Evolutionary conservation across 345 rosid species (phyloP), one percentile per base, ranked within the genome.

Genomic region (Heritiera littoralis): DNA sequence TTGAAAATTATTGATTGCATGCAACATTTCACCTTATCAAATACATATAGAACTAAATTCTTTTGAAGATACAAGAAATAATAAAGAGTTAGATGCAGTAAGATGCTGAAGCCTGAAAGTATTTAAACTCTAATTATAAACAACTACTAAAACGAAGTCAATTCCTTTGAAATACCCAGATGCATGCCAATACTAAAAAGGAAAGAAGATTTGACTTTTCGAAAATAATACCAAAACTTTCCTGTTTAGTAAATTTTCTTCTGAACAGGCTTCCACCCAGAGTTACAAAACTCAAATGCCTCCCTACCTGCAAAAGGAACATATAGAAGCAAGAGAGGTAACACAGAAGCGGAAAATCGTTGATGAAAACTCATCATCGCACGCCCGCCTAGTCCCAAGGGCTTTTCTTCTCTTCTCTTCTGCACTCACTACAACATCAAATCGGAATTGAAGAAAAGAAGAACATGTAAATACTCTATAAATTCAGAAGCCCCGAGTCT

Each of bases 271-370:
- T 20, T 72, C 46, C 3, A 30, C 12, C 12, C 14, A 45, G 17
- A 20, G 14, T 69, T 46, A 13, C 35, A 46, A 6, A 46, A 20
- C 74, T 46, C 5, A 46, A 51, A 69, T 14, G 9, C n/a, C 75
- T 71, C 45, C 38, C 75, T 17, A 32, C 46, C 63, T 52, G 76
- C 76, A 72, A 52, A 35, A 72, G 9, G 76, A 72, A 17, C 76
- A 72, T 52, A 41, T 8, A 52, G 14, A 71, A 49, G 2, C 58
- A 30, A 20, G 56, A 69, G 56, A 46, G n/a, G 12, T 28, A 35
- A 70, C 0, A 12, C 5, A 46, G 20, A 66, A 45, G 54, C 12
- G 55, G 12, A 9, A 28, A 23, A 12, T 13, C 3, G 40, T 20
- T 45, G 38, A 20, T 46, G 40, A 7, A 28, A 13, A 46, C 30